phyloP scores from a whole-genome alignment of 495 filamentous ascomycete species.

The Amorphotheca resinae region DNA sequence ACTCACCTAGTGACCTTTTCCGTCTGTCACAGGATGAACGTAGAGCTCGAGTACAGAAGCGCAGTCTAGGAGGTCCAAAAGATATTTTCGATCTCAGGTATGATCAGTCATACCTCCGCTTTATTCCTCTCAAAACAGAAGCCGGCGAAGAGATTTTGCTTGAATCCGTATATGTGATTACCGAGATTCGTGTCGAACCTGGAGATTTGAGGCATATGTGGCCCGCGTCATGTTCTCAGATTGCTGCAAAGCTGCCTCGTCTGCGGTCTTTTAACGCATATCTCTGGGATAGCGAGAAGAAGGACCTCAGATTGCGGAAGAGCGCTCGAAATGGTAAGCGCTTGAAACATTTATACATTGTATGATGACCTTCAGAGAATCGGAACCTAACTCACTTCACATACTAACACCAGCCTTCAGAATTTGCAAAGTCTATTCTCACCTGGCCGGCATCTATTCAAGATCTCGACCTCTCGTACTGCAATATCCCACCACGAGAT shows the following conservation, averaged over 20 bases:
- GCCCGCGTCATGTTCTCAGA: conserved; percentile 3
- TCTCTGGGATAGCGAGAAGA: conserved; percentile 6
- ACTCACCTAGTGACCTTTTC: conserved; percentile 7
- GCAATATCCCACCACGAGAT: conserved; percentile 2
- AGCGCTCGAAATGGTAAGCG: conserved; percentile 5
- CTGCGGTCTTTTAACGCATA: conserved; percentile 1
- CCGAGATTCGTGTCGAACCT: no score
- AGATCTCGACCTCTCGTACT: not conserved
- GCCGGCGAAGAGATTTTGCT: no score
- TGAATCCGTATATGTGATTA: no score
- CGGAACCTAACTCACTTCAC: no score
- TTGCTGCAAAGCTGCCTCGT: conserved; percentile 4
- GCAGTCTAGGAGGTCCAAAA: no score
- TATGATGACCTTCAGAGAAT: not conserved
- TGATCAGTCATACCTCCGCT: no score
- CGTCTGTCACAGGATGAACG: conserved; percentile 2
- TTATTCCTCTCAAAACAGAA: no score
- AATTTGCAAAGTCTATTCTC: conserved; percentile 3
- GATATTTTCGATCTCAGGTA: no score
- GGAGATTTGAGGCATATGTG: conserved; percentile 5
- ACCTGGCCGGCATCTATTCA: conserved; percentile 2
- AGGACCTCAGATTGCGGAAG: conserved; percentile 4
- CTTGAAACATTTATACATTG: no score
- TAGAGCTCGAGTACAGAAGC: no score
- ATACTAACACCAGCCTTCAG: not conserved